phyloP scores from a whole-genome alignment of 352 stramenopile species.

The Phytophthora tubulina region DNA sequence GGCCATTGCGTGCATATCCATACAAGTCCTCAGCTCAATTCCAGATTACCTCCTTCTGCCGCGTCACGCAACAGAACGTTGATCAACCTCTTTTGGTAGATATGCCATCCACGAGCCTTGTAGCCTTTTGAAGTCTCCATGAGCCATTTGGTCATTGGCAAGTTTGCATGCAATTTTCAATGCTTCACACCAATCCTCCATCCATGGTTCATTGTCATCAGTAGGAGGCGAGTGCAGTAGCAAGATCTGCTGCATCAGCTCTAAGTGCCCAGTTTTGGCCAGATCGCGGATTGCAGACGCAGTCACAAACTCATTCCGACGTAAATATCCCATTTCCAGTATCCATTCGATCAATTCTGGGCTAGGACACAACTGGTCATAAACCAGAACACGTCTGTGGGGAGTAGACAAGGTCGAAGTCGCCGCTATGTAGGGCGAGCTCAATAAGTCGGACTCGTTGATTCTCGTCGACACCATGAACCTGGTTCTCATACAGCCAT shows the following conservation, averaged over 20 bases:
- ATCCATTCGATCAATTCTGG: conserved; percentile 27
- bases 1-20: neutral
- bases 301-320: neutral
- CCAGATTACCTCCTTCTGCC: neutral
- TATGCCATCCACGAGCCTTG: too few species aligned
- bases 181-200: conserved; percentile 6
- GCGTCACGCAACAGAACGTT: neutral
- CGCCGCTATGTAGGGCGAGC: neutral
- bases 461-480: neutral
- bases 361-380: neutral
- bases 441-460: neutral
- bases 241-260: conserved; percentile 30
- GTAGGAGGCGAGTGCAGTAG: neutral
- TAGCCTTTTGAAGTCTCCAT: too few species aligned
- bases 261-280: neutral
- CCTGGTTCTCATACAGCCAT: neutral
- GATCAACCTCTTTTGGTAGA: neutral
- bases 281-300: conserved; percentile 14
- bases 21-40: neutral
- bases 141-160: neutral
- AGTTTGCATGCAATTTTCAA: conserved; percentile 1
- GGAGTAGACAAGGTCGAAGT: conserved; percentile 7
- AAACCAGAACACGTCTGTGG: conserved; percentile 12
- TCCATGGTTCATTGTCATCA: neutral
- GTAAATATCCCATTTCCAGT: conserved; percentile 21